Evolutionary conservation across 1,284 basidiomycete species (phyloP).

Genomic region (Cryptococcus hybrid): DNA sequence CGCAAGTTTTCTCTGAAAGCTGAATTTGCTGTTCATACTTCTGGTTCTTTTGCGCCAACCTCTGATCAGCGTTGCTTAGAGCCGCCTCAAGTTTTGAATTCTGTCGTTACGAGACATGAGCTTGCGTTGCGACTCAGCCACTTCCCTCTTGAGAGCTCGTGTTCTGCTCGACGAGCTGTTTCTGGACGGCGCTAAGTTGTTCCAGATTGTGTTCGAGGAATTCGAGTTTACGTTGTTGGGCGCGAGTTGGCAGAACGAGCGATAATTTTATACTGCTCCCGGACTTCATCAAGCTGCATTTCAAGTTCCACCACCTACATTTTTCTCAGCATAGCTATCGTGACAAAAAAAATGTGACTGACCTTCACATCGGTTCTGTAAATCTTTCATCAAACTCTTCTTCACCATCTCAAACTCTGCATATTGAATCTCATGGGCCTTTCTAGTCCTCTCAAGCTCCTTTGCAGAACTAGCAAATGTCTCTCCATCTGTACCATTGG

Average conservation of each 20-base stretch:
- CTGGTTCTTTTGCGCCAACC: constrained; percentile 86
- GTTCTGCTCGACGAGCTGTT: constrained; percentile 62
- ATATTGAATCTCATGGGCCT: constrained; percentile 94
- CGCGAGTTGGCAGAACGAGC: constrained; percentile 95
- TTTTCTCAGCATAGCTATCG: neutral
- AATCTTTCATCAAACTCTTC: constrained; percentile 96
- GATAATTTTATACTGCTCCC: constrained; percentile 99
- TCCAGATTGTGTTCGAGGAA: constrained; percentile 97
- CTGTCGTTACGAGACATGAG: constrained; percentile 93
- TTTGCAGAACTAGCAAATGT: constrained; percentile 93
- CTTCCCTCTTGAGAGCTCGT: neutral
- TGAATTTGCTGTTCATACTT: constrained; percentile 93
- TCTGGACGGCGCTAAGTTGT: constrained; percentile 93
- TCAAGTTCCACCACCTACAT: constrained; percentile 82
- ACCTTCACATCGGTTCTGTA: constrained; percentile 99
- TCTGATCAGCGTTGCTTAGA: constrained; percentile 88
- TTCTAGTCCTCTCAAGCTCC: constrained; percentile 94
- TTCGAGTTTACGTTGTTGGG: constrained; percentile 99
- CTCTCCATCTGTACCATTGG: constrained; percentile 93
- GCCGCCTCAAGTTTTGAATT: constrained; percentile 91
- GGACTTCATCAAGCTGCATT: constrained; percentile 97
- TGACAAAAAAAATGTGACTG: constrained; percentile 15
- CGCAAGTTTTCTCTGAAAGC: constrained; percentile 87
- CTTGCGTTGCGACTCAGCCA: constrained; percentile 58
- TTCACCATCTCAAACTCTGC: constrained; percentile 99